phyloP scores from a whole-genome alignment of 2,329 filamentous ascomycete species.

The Ophiostoma australiae region DNA sequence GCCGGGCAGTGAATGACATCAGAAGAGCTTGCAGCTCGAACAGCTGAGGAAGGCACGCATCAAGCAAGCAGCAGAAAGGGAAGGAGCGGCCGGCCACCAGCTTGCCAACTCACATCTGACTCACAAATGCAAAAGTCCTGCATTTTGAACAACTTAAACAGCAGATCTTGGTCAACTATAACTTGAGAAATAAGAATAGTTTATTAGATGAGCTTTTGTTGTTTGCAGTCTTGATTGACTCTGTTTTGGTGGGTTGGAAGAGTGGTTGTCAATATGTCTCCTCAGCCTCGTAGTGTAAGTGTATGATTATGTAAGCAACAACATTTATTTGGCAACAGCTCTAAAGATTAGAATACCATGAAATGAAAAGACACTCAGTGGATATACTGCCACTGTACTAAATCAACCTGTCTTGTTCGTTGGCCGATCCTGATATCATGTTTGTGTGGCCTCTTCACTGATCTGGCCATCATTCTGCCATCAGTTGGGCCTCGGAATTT shows the following conservation, averaged over 20 bases:
- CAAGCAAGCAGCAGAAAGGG: not conserved
- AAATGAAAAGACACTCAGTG: too few species aligned
- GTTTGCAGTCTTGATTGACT: not conserved
- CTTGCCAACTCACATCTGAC: not conserved
- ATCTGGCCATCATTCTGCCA: not conserved
- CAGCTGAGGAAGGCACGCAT: not conserved
- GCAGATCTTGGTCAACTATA: not conserved
- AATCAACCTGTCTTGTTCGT: too few species aligned
- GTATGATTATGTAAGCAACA: not conserved
- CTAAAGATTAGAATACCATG: too few species aligned
- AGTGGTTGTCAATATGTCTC: not conserved
- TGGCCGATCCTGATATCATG: too few species aligned
- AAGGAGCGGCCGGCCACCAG: not conserved
- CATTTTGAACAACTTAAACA: not conserved
- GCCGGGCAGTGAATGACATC: not conserved
- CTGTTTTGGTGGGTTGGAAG: not conserved
- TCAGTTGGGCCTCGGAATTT: too few species aligned
- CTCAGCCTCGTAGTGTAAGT: not conserved
- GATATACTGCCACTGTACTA: too few species aligned
- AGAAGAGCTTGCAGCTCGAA: not conserved
- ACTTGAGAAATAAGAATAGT: not conserved
- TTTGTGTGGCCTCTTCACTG: too few species aligned
- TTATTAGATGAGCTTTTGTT: not conserved
- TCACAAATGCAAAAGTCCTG: not conserved
- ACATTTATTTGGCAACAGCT: not conserved